Percentiles rank a stretch among this genome's conserved stretches.
phyloP scores from a whole-genome alignment of 805 yeast genomes.

The Yarrowia deformans region DNA sequence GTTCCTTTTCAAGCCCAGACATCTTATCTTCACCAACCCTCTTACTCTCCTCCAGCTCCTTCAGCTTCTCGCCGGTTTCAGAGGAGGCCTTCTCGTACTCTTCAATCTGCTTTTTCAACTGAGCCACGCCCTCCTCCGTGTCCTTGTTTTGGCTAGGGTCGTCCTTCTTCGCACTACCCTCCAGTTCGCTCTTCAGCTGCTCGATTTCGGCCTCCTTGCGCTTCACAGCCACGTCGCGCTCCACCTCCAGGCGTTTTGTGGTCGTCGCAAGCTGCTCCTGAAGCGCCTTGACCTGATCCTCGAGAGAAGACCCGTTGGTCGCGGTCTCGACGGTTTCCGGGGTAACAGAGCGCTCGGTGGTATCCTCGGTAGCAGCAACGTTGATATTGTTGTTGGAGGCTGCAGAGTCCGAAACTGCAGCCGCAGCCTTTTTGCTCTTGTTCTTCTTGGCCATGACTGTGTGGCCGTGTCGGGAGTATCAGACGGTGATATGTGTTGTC shows the following conservation, averaged over 20 bases:
- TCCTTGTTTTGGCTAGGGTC: background rate
- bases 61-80: background rate
- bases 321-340: background rate
- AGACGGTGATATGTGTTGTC: slow-evolving; percentile 5
- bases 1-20: background rate
- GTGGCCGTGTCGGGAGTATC: background rate
- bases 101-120: background rate
- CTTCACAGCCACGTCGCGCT: slow-evolving; percentile 21
- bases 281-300: slow-evolving; percentile 2
- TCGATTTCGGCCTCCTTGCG: background rate
- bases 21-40: background rate
- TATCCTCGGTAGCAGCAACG: slow-evolving; percentile 54
- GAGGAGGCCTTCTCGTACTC: background rate
- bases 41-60: background rate
- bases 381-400: slow-evolving; percentile 58
- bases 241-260: slow-evolving; percentile 22
- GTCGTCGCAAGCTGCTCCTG: slow-evolving; percentile 8
- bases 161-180: background rate
- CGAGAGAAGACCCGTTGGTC: slow-evolving; percentile 11
- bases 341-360: background rate
- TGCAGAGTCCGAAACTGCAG: slow-evolving; percentile 44
- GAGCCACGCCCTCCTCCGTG: background rate
- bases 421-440: slow-evolving; percentile 34
- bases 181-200: background rate
- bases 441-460: slow-evolving; percentile 38